Evolutionary conservation across 2,329 filamentous ascomycete species (phyloP).

Genomic region (Mycosphaerelloides madeirae): DNA sequence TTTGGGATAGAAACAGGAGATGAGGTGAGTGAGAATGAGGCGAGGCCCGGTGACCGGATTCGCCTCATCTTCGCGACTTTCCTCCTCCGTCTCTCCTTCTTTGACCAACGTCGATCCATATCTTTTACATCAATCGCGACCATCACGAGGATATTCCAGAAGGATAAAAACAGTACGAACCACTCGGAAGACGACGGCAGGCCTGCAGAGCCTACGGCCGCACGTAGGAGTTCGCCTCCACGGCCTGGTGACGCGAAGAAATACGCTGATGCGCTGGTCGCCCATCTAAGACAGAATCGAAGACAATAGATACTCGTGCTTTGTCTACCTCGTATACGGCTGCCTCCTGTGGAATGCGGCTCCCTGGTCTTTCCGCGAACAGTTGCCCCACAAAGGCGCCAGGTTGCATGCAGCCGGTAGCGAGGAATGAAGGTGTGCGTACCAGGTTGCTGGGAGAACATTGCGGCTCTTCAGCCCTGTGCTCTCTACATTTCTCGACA

Average conservation of each 20-base stretch:
- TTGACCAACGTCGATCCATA: too few relatives aligned
- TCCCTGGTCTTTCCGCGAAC: conserved; percentile 23
- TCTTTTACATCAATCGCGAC: too few relatives aligned
- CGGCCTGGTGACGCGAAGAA: background rate
- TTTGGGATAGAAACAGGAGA: too few relatives aligned
- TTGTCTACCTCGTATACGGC: conserved; percentile 1
- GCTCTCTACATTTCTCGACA: conserved; percentile 5
- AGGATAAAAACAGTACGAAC: too few relatives aligned
- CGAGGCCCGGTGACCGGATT: too few relatives aligned
- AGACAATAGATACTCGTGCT: background rate
- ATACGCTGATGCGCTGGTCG: background rate
- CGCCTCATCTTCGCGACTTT: too few relatives aligned
- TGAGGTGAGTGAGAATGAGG: too few relatives aligned
- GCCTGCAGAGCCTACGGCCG: too few relatives aligned
- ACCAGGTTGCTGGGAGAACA: conserved; percentile 21
- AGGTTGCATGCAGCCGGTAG: conserved; percentile 11
- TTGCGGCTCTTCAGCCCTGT: conserved; percentile 5
- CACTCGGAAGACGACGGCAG: too few relatives aligned
- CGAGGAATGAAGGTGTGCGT: conserved; percentile 23
- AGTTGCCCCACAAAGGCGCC: conserved; percentile 18
- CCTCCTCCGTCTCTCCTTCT: too few relatives aligned
- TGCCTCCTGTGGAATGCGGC: background rate
- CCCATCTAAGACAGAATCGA: background rate
- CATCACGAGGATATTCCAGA: too few relatives aligned
- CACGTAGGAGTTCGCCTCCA: too few relatives aligned